A percentile compares a stretch with the other conserved stretches of the same genome.
phyloP scores from a whole-genome alignment of 495 filamentous ascomycete genomes.

The Penicillium pulvis region DNA sequence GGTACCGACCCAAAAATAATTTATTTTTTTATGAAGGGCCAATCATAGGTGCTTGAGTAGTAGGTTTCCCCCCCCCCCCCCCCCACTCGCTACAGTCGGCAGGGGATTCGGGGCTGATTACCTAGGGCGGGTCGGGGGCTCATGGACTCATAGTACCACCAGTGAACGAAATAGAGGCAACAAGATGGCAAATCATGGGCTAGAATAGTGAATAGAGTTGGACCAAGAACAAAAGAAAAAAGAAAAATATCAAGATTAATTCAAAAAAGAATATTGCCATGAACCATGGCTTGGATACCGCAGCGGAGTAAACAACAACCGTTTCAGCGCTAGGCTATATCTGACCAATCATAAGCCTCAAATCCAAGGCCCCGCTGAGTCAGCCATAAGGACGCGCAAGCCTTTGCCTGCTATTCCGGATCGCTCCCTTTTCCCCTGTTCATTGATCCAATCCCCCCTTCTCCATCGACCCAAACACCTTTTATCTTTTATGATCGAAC shows the following conservation, averaged over 20 bases:
- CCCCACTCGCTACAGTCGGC: neutral
- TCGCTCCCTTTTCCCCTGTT: slow-evolving; percentile 14
- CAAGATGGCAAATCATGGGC: neutral
- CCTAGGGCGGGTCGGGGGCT: neutral
- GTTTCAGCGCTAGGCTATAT: slow-evolving; percentile 8
- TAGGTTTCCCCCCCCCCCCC: neutral
- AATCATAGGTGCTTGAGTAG: neutral
- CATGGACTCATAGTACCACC: neutral
- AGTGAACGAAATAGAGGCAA: neutral
- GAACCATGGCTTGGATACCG: neutral
- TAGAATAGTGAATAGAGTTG: too few species aligned
- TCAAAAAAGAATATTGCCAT: neutral
- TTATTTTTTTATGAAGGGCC: neutral
- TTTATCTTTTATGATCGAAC: slow-evolving; percentile 3
- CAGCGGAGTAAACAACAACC: slow-evolving; percentile 15
- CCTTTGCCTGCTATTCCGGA: slow-evolving; percentile 35
- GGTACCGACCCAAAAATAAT: neutral
- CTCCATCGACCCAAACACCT: neutral
- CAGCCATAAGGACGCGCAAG: slow-evolving; percentile 43
- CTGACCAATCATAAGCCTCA: slow-evolving; percentile 13
- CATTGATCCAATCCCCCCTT: slow-evolving; percentile 5
- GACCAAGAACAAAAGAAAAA: neutral
- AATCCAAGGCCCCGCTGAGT: slow-evolving; percentile 29
- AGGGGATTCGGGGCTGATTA: neutral
- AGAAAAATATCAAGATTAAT: neutral